phyloP scores from a whole-genome alignment of 768 basidiomycete species.

The Gymnopilus dilepis region DNA sequence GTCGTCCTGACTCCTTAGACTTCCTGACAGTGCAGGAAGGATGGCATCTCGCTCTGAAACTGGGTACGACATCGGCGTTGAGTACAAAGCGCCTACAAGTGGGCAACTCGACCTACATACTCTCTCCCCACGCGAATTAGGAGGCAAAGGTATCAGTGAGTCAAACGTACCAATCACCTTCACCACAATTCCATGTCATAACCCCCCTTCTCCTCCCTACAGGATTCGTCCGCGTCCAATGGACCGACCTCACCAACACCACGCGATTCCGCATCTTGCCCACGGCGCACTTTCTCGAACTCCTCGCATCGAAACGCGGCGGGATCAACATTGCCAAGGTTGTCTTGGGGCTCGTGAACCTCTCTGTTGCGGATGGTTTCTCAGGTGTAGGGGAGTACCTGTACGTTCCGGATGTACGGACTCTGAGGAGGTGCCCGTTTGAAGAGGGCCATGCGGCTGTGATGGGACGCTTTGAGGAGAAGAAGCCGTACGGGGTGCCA shows the following conservation, averaged over 20 bases:
- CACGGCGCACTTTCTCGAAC: constrained; percentile 50
- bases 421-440: constrained; percentile 55
- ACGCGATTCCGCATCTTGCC: constrained; percentile 63
- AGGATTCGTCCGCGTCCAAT: constrained; percentile 59
- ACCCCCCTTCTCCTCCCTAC: neutral
- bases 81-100: constrained; percentile 2
- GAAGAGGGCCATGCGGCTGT: constrained; percentile 59
- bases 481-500: constrained; percentile 38
- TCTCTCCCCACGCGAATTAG: neutral
- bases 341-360: constrained; percentile 51
- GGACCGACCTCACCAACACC: constrained; percentile 63
- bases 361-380: constrained; percentile 51
- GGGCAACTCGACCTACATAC: constrained; percentile 1
- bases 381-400: constrained; percentile 56
- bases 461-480: constrained; percentile 68
- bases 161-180: too few relatives aligned
- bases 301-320: constrained; percentile 53
- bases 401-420: constrained; percentile 57
- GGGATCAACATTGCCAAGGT: constrained; percentile 52
- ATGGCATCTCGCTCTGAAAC: neutral
- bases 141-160: neutral
- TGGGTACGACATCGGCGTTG: constrained; percentile 11
- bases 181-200: too few relatives aligned
- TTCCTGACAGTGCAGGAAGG: too few relatives aligned
- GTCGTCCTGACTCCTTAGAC: too few relatives aligned